phyloP scores from a whole-genome alignment of 192 early-diverging fungal genomes.

The Thamnidium elegans region DNA sequence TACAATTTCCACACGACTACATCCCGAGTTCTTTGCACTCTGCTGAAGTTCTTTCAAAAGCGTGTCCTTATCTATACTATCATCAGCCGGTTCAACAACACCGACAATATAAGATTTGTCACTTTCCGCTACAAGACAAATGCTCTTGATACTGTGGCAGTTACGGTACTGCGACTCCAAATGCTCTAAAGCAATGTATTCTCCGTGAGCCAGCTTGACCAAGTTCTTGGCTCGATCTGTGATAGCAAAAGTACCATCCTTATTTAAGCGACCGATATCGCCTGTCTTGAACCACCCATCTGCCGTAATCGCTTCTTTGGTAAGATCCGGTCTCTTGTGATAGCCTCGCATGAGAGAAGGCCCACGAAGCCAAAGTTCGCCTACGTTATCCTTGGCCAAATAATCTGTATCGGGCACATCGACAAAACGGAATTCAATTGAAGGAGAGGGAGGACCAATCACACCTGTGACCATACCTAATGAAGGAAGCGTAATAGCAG shows the following conservation, averaged over 20 bases:
- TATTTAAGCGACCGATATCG: conserved; percentile 41
- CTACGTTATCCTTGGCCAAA: conserved; percentile 47
- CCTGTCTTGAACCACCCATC: conserved; percentile 61
- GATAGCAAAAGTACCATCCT: conserved; percentile 58
- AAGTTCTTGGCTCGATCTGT: conserved; percentile 83
- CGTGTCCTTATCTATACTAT: conserved; percentile 38
- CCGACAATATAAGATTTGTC: conserved; percentile 64
- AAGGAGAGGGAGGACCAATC: conserved; percentile 64
- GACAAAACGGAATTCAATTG: conserved; percentile 60
- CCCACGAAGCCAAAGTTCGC: conserved; percentile 66
- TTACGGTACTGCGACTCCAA: conserved; percentile 71
- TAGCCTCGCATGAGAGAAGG: conserved; percentile 56
- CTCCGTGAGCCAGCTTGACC: conserved; percentile 74
- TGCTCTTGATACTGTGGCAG: conserved; percentile 65
- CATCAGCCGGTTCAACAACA: conserved; percentile 59
- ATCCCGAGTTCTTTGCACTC: conserved; percentile 50
- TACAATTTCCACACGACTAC: conserved; percentile 65
- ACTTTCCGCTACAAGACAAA: conserved; percentile 69
- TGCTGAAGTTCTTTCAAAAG: conserved; percentile 54
- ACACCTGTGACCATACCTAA: conserved; percentile 41
- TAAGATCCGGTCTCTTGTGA: conserved; percentile 46
- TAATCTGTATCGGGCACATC: conserved; percentile 56
- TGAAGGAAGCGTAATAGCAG: conserved; percentile 40
- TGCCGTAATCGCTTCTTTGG: conserved; percentile 43
- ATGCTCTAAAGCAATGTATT: conserved; percentile 62